Percentiles rank a stretch among this genome's conserved stretches.
Evolutionary conservation across 768 basidiomycete genomes (phyloP).

Genomic region (Russula emetica): DNA sequence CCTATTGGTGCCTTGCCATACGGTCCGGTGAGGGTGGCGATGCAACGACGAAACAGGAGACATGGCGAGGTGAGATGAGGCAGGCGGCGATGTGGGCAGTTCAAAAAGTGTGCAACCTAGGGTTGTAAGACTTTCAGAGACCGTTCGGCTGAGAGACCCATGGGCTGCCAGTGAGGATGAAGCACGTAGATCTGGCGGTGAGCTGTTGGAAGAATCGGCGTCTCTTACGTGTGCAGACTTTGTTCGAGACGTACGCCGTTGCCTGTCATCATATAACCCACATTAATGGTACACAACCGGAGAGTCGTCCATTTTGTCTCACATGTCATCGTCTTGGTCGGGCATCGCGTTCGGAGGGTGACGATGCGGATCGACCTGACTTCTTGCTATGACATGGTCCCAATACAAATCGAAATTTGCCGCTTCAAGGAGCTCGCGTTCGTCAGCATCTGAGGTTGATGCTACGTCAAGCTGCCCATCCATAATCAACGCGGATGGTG

Average conservation of each 20-base stretch:
- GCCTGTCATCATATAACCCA: neutral
- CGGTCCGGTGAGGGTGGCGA: neutral
- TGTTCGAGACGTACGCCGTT: constrained; percentile 10
- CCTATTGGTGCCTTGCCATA: neutral
- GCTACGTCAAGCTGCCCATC: constrained; percentile 3
- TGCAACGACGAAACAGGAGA: constrained; percentile 1
- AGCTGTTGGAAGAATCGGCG: neutral
- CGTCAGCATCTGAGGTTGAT: constrained; percentile 22
- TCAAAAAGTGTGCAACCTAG: neutral
- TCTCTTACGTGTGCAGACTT: neutral
- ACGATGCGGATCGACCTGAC: neutral
- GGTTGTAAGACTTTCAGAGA: neutral
- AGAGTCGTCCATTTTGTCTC: neutral
- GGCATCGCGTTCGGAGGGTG: neutral
- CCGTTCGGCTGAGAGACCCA: neutral
- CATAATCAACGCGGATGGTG: neutral
- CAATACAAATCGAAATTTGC: constrained; percentile 12
- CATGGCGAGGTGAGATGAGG: neutral
- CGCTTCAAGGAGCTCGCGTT: constrained; percentile 25
- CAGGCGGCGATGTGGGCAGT: constrained; percentile 7
- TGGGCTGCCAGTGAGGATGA: neutral
- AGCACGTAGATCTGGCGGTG: neutral
- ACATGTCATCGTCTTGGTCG: constrained; percentile 10
- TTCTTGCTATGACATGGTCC: constrained; percentile 9
- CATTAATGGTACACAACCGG: neutral